A percentile compares a stretch with the other conserved stretches of the same genome.
phyloP scores from a whole-genome alignment of 768 basidiomycete species.

The Tricholoma sp. region DNA sequence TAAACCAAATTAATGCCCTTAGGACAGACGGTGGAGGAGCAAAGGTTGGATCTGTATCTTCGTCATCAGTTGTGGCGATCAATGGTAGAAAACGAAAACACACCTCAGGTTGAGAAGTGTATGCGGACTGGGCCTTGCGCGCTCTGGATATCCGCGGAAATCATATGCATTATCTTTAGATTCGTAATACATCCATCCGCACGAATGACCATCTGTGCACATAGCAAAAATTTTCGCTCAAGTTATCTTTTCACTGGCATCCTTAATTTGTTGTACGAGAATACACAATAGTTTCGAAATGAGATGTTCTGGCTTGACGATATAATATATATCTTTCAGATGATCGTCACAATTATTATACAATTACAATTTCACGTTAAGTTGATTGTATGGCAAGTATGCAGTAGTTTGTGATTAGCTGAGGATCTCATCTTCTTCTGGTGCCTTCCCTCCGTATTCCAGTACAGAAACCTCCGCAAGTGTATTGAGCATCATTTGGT shows the following conservation, averaged over 20 bases:
- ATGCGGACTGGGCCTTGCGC: not conserved
- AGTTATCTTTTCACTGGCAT: not conserved
- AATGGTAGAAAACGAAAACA: conserved; percentile 58
- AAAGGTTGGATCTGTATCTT: not conserved
- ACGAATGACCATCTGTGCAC: not conserved
- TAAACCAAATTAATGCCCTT: not conserved
- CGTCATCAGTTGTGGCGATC: conserved; percentile 20
- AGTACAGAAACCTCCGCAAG: conserved; percentile 25
- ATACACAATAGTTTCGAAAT: not conserved
- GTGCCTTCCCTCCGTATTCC: conserved; percentile 35
- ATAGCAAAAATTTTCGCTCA: not conserved
- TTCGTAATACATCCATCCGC: not conserved
- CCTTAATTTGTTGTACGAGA: not conserved
- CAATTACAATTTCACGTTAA: not conserved
- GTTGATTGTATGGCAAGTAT: not conserved
- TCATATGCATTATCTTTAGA: not conserved
- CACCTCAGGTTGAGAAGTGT: conserved; percentile 26
- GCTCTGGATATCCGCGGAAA: not conserved
- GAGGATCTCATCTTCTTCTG: conserved; percentile 38
- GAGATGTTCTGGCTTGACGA: not conserved
- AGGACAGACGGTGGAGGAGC: not conserved
- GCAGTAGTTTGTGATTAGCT: not conserved
- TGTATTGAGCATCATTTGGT: conserved; percentile 23
- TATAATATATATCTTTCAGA: not conserved
- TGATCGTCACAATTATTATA: not conserved